Conservation (phyloP, 495 filamentous ascomycete genomes). For the Platismatia glauca region DNA sequence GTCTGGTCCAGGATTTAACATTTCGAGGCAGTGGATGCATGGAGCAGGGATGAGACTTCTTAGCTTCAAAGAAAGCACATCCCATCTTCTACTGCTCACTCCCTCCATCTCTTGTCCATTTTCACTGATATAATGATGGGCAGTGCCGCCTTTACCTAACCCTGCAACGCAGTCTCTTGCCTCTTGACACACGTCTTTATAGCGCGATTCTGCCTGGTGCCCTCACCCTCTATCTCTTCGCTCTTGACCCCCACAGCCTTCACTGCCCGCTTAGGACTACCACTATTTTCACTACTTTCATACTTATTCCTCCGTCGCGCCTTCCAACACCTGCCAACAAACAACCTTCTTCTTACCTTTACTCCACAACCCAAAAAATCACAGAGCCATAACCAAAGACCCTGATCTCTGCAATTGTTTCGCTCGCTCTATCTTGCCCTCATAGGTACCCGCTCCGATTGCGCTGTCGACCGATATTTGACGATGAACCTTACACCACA, state of each 20-base stretch:
- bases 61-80: neutral
- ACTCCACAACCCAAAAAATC: neutral
- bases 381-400: neutral
- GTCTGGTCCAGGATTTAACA: conserved; percentile 10
- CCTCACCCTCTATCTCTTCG: conserved; percentile 3
- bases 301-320: conserved; percentile 18
- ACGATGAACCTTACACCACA: conserved; percentile 25
- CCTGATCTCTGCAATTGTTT: neutral
- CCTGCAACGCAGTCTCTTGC: neutral
- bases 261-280: conserved; percentile 11
- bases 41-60: conserved; percentile 13
- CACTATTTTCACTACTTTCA: conserved; percentile 3
- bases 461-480: neutral
- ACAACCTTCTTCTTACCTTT: conserved; percentile 19
- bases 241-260: conserved; percentile 7
- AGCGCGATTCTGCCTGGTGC: conserved; percentile 9
- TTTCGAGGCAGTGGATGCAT: conserved; percentile 19
- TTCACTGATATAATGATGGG: conserved; percentile 8
- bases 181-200: neutral
- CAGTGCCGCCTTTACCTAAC: conserved; percentile 16
- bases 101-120: neutral
- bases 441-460: neutral
- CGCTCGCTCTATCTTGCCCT: neutral
- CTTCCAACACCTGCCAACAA: conserved; percentile 22
- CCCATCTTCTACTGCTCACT: conserved; percentile 12